Evolutionary conservation across 2,329 filamentous ascomycete genomes (phyloP).

Genomic region (Pseudogymnoascus sp.): DNA sequence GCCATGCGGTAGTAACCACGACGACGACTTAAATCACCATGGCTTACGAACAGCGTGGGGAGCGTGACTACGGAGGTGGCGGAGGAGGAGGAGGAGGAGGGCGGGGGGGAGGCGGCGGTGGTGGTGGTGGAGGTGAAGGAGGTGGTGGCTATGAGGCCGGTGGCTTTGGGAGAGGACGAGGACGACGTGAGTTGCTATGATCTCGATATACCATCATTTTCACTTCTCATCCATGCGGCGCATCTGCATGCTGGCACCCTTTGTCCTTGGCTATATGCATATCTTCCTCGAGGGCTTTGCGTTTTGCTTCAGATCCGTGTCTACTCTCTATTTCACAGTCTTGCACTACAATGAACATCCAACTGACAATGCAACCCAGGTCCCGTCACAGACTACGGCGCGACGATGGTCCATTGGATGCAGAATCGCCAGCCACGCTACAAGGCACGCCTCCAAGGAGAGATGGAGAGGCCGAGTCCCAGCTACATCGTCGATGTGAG

Average conservation of each 20-base stretch:
- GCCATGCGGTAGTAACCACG: background rate
- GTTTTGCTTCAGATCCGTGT: background rate
- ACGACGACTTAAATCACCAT: conserved; percentile 19
- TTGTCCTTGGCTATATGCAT: background rate
- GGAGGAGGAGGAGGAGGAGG: conserved; percentile 22
- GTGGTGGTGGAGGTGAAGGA: conserved; percentile 20
- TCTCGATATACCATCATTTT: background rate
- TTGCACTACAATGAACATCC: background rate
- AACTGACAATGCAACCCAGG: conserved; percentile 41
- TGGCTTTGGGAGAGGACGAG: conserved; percentile 39
- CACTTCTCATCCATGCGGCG: background rate
- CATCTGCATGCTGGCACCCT: background rate
- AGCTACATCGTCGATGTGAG: conserved; percentile 86
- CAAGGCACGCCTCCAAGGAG: conserved; percentile 60
- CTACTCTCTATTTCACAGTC: background rate
- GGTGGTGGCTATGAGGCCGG: conserved; percentile 27
- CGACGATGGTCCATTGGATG: conserved; percentile 87
- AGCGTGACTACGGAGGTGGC: conserved; percentile 25
- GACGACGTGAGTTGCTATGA: conserved; percentile 37
- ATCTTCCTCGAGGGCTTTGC: background rate
- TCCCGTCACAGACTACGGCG: conserved; percentile 86
- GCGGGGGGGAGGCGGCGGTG: background rate
- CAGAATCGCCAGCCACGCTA: conserved; percentile 70
- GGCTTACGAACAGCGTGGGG: conserved; percentile 47
- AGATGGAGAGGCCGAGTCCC: conserved; percentile 73